Percentiles rank a stretch among this genome's conserved stretches.
These are phyloP conservation scores for Arctium lappa DNA, from an alignment of 129 eudicot species.

Conservation along the genomic window DNA sequence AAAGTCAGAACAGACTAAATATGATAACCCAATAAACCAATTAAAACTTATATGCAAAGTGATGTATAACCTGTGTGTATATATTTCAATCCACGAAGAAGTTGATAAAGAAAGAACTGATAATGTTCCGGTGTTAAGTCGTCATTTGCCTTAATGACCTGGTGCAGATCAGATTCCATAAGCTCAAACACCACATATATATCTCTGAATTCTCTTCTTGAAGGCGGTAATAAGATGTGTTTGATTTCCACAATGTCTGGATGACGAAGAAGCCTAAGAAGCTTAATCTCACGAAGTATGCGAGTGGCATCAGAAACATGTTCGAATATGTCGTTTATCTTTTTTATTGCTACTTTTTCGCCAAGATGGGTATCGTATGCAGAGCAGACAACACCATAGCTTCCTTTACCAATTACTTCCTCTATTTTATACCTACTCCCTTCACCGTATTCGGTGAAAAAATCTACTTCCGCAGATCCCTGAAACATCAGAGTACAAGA, in stretches of 20 bases:
- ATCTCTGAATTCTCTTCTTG: constrained; percentile 87
- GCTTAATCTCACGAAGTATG: constrained; percentile 92
- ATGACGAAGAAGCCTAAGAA: constrained; percentile 94
- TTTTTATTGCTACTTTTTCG: constrained; percentile 92
- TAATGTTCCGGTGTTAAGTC: constrained; percentile 94
- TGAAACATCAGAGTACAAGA: constrained; percentile 24
- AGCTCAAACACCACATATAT: constrained; percentile 94
- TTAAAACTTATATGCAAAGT: not conserved
- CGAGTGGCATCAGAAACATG: constrained; percentile 98
- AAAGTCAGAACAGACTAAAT: constrained; percentile 17
- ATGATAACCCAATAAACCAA: not conserved
- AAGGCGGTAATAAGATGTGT: constrained; percentile 90
- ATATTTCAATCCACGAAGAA: constrained; percentile 88
- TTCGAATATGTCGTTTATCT: constrained; percentile 88
- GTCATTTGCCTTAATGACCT: constrained; percentile 94
- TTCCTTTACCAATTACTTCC: constrained; percentile 97
- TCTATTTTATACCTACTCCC: constrained; percentile 88
- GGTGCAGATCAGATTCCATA: constrained; percentile 96
- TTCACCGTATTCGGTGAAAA: constrained; percentile 97
- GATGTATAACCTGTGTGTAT: constrained; percentile 78
- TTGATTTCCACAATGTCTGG: constrained; percentile 96
- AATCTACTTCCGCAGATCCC: constrained; percentile 81
- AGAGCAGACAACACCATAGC: constrained; percentile 93
- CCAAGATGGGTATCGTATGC: constrained; percentile 97
- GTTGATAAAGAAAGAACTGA: constrained; percentile 92